Evolutionary conservation across 129 eudicot species (phyloP).

Genomic region (Arctium lappa): DNA sequence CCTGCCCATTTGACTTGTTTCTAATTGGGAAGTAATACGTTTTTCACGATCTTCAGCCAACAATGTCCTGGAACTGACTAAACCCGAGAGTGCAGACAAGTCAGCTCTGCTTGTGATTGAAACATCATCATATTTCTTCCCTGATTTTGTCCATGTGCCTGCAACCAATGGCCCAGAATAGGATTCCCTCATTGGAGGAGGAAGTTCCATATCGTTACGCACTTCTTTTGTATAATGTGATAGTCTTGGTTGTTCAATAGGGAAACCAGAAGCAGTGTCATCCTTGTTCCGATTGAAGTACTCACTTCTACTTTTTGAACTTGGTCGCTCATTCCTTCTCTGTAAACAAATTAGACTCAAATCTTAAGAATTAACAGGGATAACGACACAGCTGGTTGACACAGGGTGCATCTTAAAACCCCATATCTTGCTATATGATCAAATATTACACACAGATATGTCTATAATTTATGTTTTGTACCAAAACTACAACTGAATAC

Average conservation of each 20-base stretch:
- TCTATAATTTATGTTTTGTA: not conserved
- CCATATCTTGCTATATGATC: not conserved
- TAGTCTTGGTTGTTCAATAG: conserved; percentile 35
- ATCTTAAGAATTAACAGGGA: too few relatives aligned
- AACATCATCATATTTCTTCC: conserved; percentile 40
- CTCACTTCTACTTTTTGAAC: conserved; percentile 52
- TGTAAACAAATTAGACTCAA: conserved; percentile 19
- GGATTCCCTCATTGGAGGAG: conserved; percentile 43
- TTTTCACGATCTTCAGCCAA: conserved; percentile 28
- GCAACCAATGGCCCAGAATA: conserved; percentile 66
- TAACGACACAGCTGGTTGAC: too few relatives aligned
- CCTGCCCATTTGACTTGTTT: conserved; percentile 34
- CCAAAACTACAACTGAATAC: not conserved
- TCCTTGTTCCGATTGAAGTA: conserved; percentile 37
- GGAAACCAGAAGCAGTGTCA: conserved; percentile 44
- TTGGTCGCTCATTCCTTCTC: conserved; percentile 47
- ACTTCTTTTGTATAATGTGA: conserved; percentile 34
- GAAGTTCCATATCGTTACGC: conserved; percentile 22
- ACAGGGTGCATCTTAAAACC: not conserved
- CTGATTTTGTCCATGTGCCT: conserved; percentile 41
- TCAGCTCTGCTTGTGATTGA: conserved; percentile 34
- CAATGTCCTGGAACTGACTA: conserved; percentile 43
- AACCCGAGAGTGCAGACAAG: conserved; percentile 41
- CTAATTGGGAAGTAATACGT: conserved; percentile 22
- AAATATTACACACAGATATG: not conserved